Evolutionary conservation across 129 eudicot genomes (phyloP), one percentile per base, ranked within the genome.

Genomic region (sunflower (Helianthus annuus)): DNA sequence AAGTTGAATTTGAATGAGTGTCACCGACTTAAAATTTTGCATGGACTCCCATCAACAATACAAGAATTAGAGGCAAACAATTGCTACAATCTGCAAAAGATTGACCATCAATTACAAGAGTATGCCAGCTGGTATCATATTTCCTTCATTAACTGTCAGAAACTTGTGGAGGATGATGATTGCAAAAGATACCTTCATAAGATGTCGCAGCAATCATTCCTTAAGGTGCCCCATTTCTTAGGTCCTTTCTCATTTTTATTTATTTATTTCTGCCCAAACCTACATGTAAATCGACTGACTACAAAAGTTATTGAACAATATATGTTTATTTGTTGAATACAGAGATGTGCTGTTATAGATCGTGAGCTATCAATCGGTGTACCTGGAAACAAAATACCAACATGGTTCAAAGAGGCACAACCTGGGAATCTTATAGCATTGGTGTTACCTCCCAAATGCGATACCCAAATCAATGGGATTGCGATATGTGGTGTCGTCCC

Each of bases 351-450:
- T 48, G 46, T 14, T 12, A 27, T 27, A 29, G 48, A 51, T 51
- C 14, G 8, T 49, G 1, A 8, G 1, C 38, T 68, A 51, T 14
- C 46, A 19, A 19, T 19, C 0, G 22, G 0, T 19, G 0, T 19
- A 19, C 22, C 22, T 19, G 22, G 22, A 19, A 27, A 12, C 13
- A 65, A 17, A 7, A 49, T 51, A 14, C 73, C 73, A 49, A 68
- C 29, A n/a, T 68, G 73, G 61, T 68, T 68, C 29, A 32, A 27
- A 48, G 60, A 68, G 49, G 27, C 49, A 49, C 46, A 29, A 49
- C 8, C 10, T 68, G 73, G 73, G 14, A 0, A 16, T 46, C 32
- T 2, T 5, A 49, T 51, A 27, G 2, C n/a, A 48, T 48, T 68
- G n/a, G 32, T 27, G 45, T 2, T 68, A 51, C 73, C 73, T 68